Conservation (phyloP, 2,329 filamentous ascomycete species). For the Alternaria conjuncta region DNA sequence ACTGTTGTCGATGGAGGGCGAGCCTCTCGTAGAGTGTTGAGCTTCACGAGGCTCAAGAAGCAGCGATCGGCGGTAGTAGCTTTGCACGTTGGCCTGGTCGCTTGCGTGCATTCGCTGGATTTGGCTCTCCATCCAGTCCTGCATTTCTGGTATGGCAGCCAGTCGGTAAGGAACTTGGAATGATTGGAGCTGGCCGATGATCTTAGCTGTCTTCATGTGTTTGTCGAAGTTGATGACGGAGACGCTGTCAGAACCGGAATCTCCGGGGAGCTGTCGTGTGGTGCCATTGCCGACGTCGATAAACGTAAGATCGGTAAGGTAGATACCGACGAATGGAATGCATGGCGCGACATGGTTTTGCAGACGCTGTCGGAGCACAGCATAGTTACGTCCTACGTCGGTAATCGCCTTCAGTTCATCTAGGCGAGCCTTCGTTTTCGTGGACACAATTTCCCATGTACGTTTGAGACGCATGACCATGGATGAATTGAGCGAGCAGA, state of each 20-base stretch:
- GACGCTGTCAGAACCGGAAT: slow-evolving; percentile 66
- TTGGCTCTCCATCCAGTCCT: slow-evolving; percentile 89
- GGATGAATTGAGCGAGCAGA: slow-evolving; percentile 90
- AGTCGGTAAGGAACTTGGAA: slow-evolving; percentile 95
- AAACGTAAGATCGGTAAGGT: slow-evolving; percentile 94
- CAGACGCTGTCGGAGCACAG: slow-evolving; percentile 80
- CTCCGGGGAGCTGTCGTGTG: slow-evolving; percentile 74
- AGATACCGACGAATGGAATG: slow-evolving; percentile 93
- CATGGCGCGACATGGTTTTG: slow-evolving; percentile 89
- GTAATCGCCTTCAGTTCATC: slow-evolving; percentile 83
- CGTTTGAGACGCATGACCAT: slow-evolving; percentile 86
- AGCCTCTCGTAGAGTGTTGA: slow-evolving; percentile 33
- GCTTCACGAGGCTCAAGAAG: slow-evolving; percentile 77
- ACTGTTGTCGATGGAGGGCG: slow-evolving; percentile 36
- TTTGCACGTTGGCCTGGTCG: slow-evolving; percentile 67
- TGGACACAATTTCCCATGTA: slow-evolving; percentile 89
- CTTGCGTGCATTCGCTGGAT: slow-evolving; percentile 74
- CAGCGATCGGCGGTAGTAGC: slow-evolving; percentile 82
- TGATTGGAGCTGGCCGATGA: slow-evolving; percentile 92
- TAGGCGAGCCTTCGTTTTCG: slow-evolving; percentile 80
- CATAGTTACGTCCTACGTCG: slow-evolving; percentile 90
- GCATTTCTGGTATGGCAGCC: slow-evolving; percentile 81
- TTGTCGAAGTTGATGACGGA: slow-evolving; percentile 98
- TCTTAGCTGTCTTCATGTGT: slow-evolving; percentile 90
- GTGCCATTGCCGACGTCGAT: slow-evolving; percentile 92